A percentile compares a stretch with the other conserved stretches of the same genome.
phyloP scores from a whole-genome alignment of 1,284 basidiomycete species.

The Neotropicomus parvogracilis region DNA sequence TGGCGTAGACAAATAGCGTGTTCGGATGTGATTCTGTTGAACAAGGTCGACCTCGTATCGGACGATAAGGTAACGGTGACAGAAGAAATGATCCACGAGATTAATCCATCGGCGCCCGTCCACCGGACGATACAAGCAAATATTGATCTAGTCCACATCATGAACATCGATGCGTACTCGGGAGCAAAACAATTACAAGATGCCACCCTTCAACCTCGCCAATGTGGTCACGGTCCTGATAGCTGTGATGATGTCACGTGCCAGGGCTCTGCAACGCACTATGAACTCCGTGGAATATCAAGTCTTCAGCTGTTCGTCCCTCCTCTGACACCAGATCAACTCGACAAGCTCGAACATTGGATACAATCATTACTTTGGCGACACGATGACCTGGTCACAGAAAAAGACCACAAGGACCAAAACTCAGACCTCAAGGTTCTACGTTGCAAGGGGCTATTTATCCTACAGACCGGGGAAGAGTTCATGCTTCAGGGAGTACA shows the following conservation, averaged over 20 bases:
- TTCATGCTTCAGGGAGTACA: conserved; percentile 84
- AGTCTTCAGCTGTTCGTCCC: conserved; percentile 70
- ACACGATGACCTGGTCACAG: conserved; percentile 33
- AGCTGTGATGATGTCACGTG: conserved; percentile 19
- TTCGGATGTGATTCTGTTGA: conserved; percentile 85
- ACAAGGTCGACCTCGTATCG: conserved; percentile 78
- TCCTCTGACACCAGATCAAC: conserved; percentile 42
- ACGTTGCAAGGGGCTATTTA: conserved; percentile 80
- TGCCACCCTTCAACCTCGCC: conserved; percentile 25
- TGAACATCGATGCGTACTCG: conserved; percentile 77
- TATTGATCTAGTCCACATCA: conserved; percentile 69
- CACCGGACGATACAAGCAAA: conserved; percentile 65
- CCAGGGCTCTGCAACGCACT: conserved; percentile 38
- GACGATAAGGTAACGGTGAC: conserved; percentile 40
- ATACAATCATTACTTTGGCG: conserved; percentile 82
- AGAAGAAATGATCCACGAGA: conserved; percentile 56
- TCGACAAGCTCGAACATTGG: conserved; percentile 68
- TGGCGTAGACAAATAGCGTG: conserved; percentile 78
- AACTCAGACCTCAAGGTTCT: conserved; percentile 54
- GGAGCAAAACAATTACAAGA: conserved; percentile 29
- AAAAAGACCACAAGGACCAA: conserved; percentile 3
- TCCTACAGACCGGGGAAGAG: conserved; percentile 48
- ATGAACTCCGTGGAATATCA: conserved; percentile 69
- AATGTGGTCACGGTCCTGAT: conserved; percentile 29
- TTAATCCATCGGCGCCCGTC: conserved; percentile 78